Evolutionary conservation across 2,329 filamentous ascomycete species (phyloP).

Genomic region (Zasmidium cellare): DNA sequence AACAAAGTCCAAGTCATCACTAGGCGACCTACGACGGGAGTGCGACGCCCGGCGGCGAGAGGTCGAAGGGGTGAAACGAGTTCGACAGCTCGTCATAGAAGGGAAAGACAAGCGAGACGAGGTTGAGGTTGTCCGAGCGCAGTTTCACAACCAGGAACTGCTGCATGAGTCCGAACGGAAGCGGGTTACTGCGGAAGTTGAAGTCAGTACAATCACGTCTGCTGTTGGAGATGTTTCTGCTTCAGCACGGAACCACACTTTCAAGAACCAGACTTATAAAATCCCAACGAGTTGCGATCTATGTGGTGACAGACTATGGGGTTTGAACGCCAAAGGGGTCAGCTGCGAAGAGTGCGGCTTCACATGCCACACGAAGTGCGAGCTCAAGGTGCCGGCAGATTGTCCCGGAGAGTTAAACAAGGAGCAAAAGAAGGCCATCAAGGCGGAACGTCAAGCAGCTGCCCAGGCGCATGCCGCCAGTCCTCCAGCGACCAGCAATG

Average conservation of each 20-base stretch:
- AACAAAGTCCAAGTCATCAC: constrained; percentile 81
- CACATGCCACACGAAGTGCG: constrained; percentile 97
- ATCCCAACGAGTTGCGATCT: constrained; percentile 98
- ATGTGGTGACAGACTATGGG: constrained; percentile 96
- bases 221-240: constrained; percentile 90
- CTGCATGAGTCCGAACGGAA: constrained; percentile 82
- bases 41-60: constrained; percentile 84
- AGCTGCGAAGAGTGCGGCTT: constrained; percentile 96
- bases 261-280: constrained; percentile 98
- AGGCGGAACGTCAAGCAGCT: constrained; percentile 77
- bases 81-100: constrained; percentile 74
- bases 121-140: constrained; percentile 76
- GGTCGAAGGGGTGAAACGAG: constrained; percentile 72
- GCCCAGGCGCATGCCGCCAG: constrained; percentile 56
- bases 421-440: constrained; percentile 93
- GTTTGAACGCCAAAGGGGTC: constrained; percentile 91
- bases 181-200: constrained; percentile 84
- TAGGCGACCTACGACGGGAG: constrained; percentile 77
- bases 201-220: constrained; percentile 87
- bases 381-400: constrained; percentile 96
- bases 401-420: constrained; percentile 93
- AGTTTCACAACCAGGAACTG: constrained; percentile 81
- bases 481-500: constrained; percentile 27
- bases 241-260: constrained; percentile 92
- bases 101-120: constrained; percentile 89